A percentile compares a stretch with the other conserved stretches of the same genome.
Evolutionary conservation across 805 yeast genomes (phyloP).

Genomic region (Martiniozyma abietophila): DNA sequence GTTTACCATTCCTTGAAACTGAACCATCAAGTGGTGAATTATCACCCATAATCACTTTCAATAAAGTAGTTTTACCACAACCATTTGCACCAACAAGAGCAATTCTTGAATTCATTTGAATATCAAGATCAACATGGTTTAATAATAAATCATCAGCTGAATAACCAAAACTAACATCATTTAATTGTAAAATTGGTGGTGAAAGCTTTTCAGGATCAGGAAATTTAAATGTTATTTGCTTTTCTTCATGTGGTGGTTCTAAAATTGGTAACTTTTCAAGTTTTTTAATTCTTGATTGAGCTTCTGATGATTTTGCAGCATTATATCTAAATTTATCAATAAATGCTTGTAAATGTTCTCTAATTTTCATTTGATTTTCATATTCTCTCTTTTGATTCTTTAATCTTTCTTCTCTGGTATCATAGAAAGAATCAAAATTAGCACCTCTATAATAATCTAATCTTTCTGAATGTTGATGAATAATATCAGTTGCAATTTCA

Average conservation of each 20-base stretch:
- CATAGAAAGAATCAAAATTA: conserved; percentile 85
- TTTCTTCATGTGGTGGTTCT: conserved; percentile 93
- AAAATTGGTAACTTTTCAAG: conserved; percentile 87
- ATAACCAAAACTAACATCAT: conserved; percentile 83
- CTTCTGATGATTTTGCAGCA: conserved; percentile 96
- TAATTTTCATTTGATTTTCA: conserved; percentile 93
- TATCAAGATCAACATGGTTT: conserved; percentile 74
- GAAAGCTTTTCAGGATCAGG: conserved; percentile 92
- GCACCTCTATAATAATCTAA: conserved; percentile 92
- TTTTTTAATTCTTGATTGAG: conserved; percentile 95
- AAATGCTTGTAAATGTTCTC: conserved; percentile 88
- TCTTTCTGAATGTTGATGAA: conserved; percentile 95
- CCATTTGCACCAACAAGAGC: conserved; percentile 99
- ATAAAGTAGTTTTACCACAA: conserved; percentile 94
- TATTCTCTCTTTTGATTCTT: conserved; percentile 91
- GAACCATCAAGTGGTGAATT: conserved; percentile 68
- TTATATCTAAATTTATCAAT: conserved; percentile 95
- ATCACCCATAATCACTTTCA: conserved; percentile 77
- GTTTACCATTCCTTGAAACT: conserved; percentile 70
- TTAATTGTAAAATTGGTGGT: conserved; percentile 87
- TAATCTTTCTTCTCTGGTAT: conserved; percentile 90
- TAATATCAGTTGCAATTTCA: conserved; percentile 97
- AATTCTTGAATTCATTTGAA: conserved; percentile 88
- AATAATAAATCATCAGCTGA: conserved; percentile 53
- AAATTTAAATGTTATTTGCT: conserved; percentile 73